These are phyloP conservation scores for Fusarium udum DNA, from an alignment of 2,329 filamentous ascomycete species.

Conservation along the genomic window DNA sequence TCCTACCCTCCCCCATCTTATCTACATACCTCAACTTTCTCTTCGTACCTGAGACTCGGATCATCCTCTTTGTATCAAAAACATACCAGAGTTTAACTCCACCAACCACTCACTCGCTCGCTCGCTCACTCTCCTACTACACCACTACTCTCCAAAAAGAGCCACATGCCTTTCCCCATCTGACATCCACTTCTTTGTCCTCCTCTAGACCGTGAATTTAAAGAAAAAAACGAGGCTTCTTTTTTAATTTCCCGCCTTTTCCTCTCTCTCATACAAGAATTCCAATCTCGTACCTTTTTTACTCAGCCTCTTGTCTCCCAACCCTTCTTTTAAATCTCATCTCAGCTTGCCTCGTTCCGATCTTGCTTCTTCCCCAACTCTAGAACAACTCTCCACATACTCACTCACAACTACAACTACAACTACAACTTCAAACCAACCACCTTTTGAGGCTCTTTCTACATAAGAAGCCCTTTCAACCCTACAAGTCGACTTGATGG, in stretches of 20 bases:
- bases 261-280: constrained; percentile 9
- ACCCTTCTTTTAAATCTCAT: background rate
- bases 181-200: constrained; percentile 18
- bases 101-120: constrained; percentile 11
- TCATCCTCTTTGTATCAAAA: constrained; percentile 28
- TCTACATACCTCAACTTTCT: constrained; percentile 3
- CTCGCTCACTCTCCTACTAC: background rate
- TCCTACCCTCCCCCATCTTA: constrained; percentile 1
- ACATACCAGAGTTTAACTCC: constrained; percentile 20
- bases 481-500: constrained; percentile 19
- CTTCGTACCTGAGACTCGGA: constrained; percentile 1
- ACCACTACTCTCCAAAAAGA: background rate
- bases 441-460: background rate
- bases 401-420: background rate
- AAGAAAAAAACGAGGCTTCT: constrained; percentile 5
- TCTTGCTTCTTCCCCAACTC: constrained; percentile 11
- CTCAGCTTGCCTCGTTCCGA: constrained; percentile 10
- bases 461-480: background rate
- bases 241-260: constrained; percentile 12
- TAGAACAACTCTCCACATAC: constrained; percentile 5
- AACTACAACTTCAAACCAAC: background rate
- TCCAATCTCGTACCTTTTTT: constrained; percentile 3
- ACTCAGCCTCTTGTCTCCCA: constrained; percentile 19
- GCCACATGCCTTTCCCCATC: constrained; percentile 15
- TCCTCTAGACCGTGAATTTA: constrained; percentile 15